Percentiles rank a stretch among this genome's conserved stretches.
Evolutionary conservation across 371 early-diverging fungal genomes (phyloP).

Genomic region (Umbelopsis sp.): DNA sequence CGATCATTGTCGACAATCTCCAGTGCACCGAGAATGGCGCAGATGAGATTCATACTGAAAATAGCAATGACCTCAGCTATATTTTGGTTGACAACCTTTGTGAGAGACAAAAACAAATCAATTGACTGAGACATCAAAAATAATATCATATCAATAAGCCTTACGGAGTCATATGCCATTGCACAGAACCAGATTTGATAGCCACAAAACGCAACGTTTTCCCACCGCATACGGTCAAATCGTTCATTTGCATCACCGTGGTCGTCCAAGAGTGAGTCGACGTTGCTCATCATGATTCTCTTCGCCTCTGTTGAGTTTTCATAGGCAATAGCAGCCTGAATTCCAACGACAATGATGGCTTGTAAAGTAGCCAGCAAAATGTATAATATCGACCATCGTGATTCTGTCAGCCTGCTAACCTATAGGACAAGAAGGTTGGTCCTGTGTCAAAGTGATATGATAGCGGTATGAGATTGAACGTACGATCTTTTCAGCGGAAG

Average conservation of each 20-base stretch:
- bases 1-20: conserved; percentile 43
- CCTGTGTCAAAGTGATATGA: not conserved
- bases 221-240: conserved; percentile 47
- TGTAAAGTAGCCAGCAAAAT: conserved; percentile 41
- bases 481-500: conserved; percentile 5
- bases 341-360: conserved; percentile 38
- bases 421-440: conserved; percentile 5
- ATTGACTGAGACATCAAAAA: not conserved
- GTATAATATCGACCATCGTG: conserved; percentile 43
- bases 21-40: conserved; percentile 41
- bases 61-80: conserved; percentile 45
- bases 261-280: not conserved
- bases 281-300: conserved; percentile 17
- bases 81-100: conserved; percentile 46
- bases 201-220: conserved; percentile 49
- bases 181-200: conserved; percentile 49
- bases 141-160: not conserved
- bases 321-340: conserved; percentile 44
- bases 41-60: conserved; percentile 40
- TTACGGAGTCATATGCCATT: conserved; percentile 56
- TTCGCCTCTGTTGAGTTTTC: conserved; percentile 34
- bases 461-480: not conserved
- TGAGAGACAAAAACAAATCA: not conserved
- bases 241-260: conserved; percentile 31
- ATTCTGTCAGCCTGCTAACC: conserved; percentile 40